Conservation (phyloP, 306 rosid genomes). For the Urtica urens region DNA sequence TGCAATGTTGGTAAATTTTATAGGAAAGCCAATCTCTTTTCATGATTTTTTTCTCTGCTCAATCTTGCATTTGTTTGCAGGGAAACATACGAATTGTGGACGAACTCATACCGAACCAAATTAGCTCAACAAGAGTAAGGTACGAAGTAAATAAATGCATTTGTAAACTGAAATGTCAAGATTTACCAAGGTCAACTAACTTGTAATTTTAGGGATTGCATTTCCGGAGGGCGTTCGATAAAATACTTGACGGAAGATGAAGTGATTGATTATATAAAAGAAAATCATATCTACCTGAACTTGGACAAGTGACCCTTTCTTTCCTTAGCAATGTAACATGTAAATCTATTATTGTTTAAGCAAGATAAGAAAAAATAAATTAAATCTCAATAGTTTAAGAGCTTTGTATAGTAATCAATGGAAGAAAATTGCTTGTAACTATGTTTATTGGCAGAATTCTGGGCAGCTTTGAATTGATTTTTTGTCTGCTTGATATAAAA, state of each 20-base stretch:
- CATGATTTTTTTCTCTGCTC: too few species aligned
- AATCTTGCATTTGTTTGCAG: slow-evolving; percentile 25
- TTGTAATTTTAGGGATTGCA: slow-evolving; percentile 59
- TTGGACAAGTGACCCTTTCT: slow-evolving; percentile 28
- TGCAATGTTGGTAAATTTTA: too few species aligned
- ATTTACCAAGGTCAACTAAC: neutral
- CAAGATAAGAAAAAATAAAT: too few species aligned
- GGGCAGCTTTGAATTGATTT: too few species aligned
- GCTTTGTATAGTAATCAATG: too few species aligned
- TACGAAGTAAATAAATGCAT: slow-evolving; percentile 21
- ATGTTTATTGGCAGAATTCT: too few species aligned
- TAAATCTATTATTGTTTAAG: too few species aligned
- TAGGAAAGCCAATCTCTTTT: too few species aligned
- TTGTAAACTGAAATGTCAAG: neutral
- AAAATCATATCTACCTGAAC: slow-evolving; percentile 36
- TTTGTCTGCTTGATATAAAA: too few species aligned
- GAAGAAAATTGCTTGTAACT: too few species aligned
- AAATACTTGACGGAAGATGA: slow-evolving; percentile 69
- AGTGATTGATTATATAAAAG: slow-evolving; percentile 56
- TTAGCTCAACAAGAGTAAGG: slow-evolving; percentile 81
- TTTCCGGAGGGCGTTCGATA: slow-evolving; percentile 68
- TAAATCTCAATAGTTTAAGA: too few species aligned
- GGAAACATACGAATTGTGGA: slow-evolving; percentile 60
- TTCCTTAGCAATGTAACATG: too few species aligned
- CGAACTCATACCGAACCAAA: slow-evolving; percentile 71